Percentiles rank a stretch among this genome's conserved stretches.
phyloP scores from a whole-genome alignment of 2,329 filamentous ascomycete species.

The Xylaria sp. region DNA sequence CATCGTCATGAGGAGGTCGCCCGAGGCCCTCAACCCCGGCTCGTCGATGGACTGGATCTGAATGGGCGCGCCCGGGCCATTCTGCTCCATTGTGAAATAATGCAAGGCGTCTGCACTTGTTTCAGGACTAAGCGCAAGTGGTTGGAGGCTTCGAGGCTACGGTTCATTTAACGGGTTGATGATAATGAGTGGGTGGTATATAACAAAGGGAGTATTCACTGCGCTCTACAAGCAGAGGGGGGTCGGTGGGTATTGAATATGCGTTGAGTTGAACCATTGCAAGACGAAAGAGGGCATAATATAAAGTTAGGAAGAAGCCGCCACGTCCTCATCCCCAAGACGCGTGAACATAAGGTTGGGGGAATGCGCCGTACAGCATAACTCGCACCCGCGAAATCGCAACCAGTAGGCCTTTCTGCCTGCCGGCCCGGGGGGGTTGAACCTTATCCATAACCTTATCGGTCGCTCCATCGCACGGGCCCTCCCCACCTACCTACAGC shows the following conservation, averaged over 20 bases:
- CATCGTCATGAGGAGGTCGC: conserved; percentile 68
- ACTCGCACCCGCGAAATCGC: too few species aligned
- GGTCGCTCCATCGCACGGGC: too few species aligned
- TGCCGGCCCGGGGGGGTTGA: background rate
- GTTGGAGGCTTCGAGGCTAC: background rate
- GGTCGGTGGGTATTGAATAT: conserved; percentile 2
- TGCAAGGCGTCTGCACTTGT: background rate
- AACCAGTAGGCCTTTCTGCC: too few species aligned
- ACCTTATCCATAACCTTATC: background rate
- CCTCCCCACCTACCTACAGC: too few species aligned
- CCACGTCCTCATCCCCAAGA: conserved; percentile 1
- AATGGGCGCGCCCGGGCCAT: conserved; percentile 16
- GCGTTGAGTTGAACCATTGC: conserved; percentile 23
- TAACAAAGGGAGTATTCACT: background rate
- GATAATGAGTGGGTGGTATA: background rate
- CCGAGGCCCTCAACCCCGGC: conserved; percentile 73
- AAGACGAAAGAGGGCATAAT: background rate
- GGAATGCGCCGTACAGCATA: too few species aligned
- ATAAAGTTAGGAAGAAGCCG: background rate
- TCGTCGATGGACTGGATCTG: conserved; percentile 64
- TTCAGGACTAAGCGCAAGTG: background rate
- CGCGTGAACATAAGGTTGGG: background rate
- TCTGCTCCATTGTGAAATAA: conserved; percentile 32
- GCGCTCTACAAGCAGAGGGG: conserved; percentile 7
- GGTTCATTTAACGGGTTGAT: background rate